These are phyloP conservation scores for Penicillium lagena DNA, from an alignment of 495 filamentous ascomycete genomes.

Conservation along the genomic window DNA sequence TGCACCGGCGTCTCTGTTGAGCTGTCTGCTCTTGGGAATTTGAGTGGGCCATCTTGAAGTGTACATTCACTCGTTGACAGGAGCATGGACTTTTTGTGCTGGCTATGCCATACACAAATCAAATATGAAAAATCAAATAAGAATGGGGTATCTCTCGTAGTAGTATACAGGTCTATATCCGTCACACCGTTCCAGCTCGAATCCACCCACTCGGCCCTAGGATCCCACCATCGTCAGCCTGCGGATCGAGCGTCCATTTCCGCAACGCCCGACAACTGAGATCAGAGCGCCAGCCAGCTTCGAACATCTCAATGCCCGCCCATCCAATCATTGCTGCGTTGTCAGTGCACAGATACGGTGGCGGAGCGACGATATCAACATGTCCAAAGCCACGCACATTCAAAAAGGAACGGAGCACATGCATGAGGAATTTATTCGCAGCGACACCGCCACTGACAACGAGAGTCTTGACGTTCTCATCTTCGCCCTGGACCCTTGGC, in stretches of 20 bases:
- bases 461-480: constrained; percentile 46
- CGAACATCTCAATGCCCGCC: constrained; percentile 88
- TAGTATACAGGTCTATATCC: no score
- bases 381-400: constrained; percentile 54
- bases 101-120: no score
- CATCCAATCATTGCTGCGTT: constrained; percentile 99
- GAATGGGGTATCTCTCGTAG: constrained; percentile 9
- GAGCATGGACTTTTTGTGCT: no score
- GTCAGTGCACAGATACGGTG: constrained; percentile 73
- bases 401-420: constrained; percentile 57
- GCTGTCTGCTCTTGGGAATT: background rate
- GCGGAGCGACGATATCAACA: constrained; percentile 66
- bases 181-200: background rate
- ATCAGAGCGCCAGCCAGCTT: constrained; percentile 62
- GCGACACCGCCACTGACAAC: constrained; percentile 90
- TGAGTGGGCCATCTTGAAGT: no score
- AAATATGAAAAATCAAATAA: no score
- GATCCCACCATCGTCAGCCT: constrained; percentile 45
- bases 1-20: constrained; percentile 22
- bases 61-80: no score
- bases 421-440: constrained; percentile 67
- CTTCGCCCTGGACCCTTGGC: constrained; percentile 10
- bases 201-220: constrained; percentile 39
- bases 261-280: constrained; percentile 52
- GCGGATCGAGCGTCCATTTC: constrained; percentile 74